phyloP scores from a whole-genome alignment of 208 protist genomes.

The Strigomonas culicis region DNA sequence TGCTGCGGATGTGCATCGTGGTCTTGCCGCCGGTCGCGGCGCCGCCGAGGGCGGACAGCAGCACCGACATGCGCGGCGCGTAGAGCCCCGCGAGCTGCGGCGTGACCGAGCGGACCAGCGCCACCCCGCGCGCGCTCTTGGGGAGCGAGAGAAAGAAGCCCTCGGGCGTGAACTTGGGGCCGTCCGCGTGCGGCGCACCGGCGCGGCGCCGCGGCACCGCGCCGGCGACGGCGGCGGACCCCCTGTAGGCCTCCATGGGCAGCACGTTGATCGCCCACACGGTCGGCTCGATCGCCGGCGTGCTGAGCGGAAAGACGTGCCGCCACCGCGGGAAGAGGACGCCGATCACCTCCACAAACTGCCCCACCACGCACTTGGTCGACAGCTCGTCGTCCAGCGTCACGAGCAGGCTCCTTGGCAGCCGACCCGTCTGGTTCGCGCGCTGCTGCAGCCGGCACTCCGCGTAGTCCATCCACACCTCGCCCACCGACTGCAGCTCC shows the following conservation, averaged over 20 bases:
- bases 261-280: constrained; percentile 77
- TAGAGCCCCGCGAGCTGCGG: constrained; percentile 81
- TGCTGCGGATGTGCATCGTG: constrained; percentile 69
- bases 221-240: constrained; percentile 27
- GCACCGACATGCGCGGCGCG: constrained; percentile 68
- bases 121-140: constrained; percentile 38
- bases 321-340: constrained; percentile 74
- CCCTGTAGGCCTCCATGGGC: constrained; percentile 75
- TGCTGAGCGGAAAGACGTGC: constrained; percentile 49
- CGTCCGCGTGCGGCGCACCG: constrained; percentile 13
- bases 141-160: constrained; percentile 69
- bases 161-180: constrained; percentile 70
- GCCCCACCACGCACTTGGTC: constrained; percentile 74
- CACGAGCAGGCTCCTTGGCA: constrained; percentile 75
- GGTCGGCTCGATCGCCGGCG: constrained; percentile 72
- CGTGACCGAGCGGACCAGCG: constrained; percentile 55
- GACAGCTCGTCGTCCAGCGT: constrained; percentile 84
- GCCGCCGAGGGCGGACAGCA: constrained; percentile 73
- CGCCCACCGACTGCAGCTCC: constrained; percentile 60
- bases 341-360: constrained; percentile 83
- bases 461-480: constrained; percentile 88
- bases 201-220: constrained; percentile 18
- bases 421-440: constrained; percentile 56
- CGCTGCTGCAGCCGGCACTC: constrained; percentile 88
- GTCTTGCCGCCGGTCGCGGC: constrained; percentile 57